Conservation (phyloP, 176 grass and related monocot genomes). For the Stipa capillata region DNA sequence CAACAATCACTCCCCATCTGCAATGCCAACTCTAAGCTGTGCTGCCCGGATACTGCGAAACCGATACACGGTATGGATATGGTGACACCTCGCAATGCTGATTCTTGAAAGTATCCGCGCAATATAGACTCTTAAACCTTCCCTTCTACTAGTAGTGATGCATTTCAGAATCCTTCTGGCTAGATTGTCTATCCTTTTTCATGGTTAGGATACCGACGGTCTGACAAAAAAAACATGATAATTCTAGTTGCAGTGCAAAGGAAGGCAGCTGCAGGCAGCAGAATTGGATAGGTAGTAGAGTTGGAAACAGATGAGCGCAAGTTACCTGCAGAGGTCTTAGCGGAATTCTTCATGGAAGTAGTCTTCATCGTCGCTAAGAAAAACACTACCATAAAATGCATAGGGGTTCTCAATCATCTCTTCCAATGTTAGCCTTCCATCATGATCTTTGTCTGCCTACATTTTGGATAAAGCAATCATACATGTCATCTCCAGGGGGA, state of each 20-base stretch:
- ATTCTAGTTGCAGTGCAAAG: background rate
- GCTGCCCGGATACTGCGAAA: background rate
- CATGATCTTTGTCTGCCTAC: slow-evolving; percentile 71
- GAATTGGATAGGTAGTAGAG: background rate
- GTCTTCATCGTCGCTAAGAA: slow-evolving; percentile 56
- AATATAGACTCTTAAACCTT: too few species aligned
- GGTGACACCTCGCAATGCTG: background rate
- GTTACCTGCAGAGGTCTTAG: slow-evolving; percentile 31
- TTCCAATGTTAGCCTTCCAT: slow-evolving; percentile 58
- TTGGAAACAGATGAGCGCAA: background rate
- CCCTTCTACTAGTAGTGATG: background rate
- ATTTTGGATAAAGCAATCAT: background rate
- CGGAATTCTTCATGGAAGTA: slow-evolving; percentile 84
- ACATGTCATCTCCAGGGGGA: background rate
- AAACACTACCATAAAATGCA: slow-evolving; percentile 72
- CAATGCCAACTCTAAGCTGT: background rate
- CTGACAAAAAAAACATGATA: background rate
- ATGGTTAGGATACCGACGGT: background rate
- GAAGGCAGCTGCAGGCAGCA: background rate
- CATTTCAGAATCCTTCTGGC: background rate
- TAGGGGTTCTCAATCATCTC: slow-evolving; percentile 73
- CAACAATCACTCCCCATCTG: background rate
- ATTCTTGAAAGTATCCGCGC: background rate
- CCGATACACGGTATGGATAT: too few species aligned
- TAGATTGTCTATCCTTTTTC: background rate